Base-by-base conservation (phyloP, 768 basidiomycete species). In the Roridomyces roridus region DNA sequence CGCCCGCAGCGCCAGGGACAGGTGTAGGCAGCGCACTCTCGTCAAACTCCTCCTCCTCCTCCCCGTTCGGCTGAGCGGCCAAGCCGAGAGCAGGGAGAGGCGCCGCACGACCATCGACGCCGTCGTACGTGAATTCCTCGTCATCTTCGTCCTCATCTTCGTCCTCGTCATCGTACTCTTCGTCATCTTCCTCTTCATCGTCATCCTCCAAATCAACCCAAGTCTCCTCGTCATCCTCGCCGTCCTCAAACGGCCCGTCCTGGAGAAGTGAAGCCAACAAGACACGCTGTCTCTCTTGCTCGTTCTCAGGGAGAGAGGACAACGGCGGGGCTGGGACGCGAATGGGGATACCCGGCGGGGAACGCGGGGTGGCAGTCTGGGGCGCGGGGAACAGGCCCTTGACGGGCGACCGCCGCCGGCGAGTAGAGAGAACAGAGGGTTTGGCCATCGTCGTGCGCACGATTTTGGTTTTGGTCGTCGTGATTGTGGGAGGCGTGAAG, bases 371-470 rank as follows among this genome's bases (percentile, higher is more conserved):
- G 17, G 37, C 6, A 7, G 18, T 39, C 21, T 10, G 14, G 18
- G 12, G 12, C 36, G 39, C 39, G 39, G 53, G 1, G 45, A 55
- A 46, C 3, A 55, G 53, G 23, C 53, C 51, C 43, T 53, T 53
- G 44, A 53, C 45, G 15, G 53, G 53, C n/a, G 45, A 47, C 0
- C 53, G 26, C 12, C 39, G 39, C 3, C 31, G n/a, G 31, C 31
- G 31, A 34, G 3, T n/a, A n/a, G n/a, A n/a, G n/a, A n/a, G n/a
- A n/a, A n/a, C n/a, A n/a, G 31, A 3, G 31, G 31, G 7, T 15
- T 34, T 34, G 31, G 40, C 12, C 23, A 3, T 34, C 11, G 3
- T 34, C 31, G 31, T 34, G 31, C 31, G 31, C 11, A 34, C 7
- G 31, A 34, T 15, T 8, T 34, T 34, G 4, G 31, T 10, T 8